Evolutionary conservation across 2,329 filamentous ascomycete genomes (phyloP), one percentile per base, ranked within the genome.

Genomic region (Neurospora crassa): DNA sequence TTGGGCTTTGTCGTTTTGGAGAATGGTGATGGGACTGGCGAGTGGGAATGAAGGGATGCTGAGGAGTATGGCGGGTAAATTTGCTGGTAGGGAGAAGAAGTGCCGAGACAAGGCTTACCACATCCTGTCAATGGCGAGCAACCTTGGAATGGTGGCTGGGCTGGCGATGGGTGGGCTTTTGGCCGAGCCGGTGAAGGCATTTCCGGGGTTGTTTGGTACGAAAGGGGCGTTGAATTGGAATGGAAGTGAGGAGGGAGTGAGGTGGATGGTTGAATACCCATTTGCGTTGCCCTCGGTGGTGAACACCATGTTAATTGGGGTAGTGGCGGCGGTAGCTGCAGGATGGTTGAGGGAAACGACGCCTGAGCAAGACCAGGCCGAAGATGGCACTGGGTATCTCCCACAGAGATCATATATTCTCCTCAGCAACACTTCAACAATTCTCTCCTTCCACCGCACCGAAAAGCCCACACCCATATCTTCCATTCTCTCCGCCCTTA

Each of bases 41-140:
- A 93, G 93, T 78, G 91, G 90, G 1, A 93, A 92, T 77, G 86
- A 92, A 1, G 90, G 90, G 0, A 90, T 93, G 3, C 90, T 93
- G 89, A 83, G 90, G 72, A 92, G 90, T 6, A 90, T 92, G 86
- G 90, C 92, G 67, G 86, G 87, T 1, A 91, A 93, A 79, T 90
- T 91, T 42, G 88, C 93, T 45, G 29, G 53, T 84, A 85, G 68
- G 90, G 4, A 92, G 80, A 91, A 91, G 79, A 90, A 87, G 83
- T 91, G 79, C 72, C 83, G 82, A 73, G 82, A 82, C 7, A 79
- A 81, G 73, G 82, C 82, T 0, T 84, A 84, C 67, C 75, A 83
- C 24, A 77, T 84, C 37, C 74, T 84, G 70, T 83, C 83, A 3
- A 90, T 93, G 86, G 91, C 89, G 68, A 90, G 92, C 80, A 92